Conservation (phyloP, 2,329 filamentous ascomycete species). For the Drechmeria coniospora region DNA sequence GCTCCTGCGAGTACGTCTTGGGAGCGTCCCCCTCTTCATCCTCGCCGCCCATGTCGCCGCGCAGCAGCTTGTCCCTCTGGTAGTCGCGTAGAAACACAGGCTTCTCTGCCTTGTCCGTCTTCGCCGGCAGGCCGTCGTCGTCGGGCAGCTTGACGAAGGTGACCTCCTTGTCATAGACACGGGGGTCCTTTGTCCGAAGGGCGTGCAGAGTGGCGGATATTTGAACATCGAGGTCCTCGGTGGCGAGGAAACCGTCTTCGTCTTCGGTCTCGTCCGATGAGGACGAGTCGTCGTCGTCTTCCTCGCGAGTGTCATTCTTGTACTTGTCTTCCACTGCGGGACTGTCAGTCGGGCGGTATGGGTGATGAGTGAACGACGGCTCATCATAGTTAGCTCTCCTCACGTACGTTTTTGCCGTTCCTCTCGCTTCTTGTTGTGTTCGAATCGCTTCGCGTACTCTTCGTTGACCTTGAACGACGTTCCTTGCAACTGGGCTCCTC, state of each 20-base stretch:
- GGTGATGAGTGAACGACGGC: too few species aligned
- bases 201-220: constrained; percentile 78
- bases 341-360: neutral
- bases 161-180: constrained; percentile 66
- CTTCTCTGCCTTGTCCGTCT: constrained; percentile 54
- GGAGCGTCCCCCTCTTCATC: constrained; percentile 42
- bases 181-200: constrained; percentile 78
- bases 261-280: constrained; percentile 75
- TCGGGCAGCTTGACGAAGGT: constrained; percentile 64
- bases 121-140: constrained; percentile 19
- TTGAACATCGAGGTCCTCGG: constrained; percentile 69
- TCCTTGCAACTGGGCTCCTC: constrained; percentile 22
- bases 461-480: constrained; percentile 68
- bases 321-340: constrained; percentile 76
- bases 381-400: too few species aligned
- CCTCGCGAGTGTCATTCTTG: constrained; percentile 28
- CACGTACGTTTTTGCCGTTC: constrained; percentile 55
- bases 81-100: constrained; percentile 80
- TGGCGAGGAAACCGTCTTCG: constrained; percentile 76
- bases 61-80: constrained; percentile 77
- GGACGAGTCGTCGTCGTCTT: constrained; percentile 44
- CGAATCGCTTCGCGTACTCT: constrained; percentile 77
- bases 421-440: constrained; percentile 94
- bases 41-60: constrained; percentile 45
- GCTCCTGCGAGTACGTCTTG: constrained; percentile 74